Percentiles rank a stretch among this genome's conserved stretches.
phyloP scores from a whole-genome alignment of 2,329 filamentous ascomycete species.

The Metarhizium anisopliae region DNA sequence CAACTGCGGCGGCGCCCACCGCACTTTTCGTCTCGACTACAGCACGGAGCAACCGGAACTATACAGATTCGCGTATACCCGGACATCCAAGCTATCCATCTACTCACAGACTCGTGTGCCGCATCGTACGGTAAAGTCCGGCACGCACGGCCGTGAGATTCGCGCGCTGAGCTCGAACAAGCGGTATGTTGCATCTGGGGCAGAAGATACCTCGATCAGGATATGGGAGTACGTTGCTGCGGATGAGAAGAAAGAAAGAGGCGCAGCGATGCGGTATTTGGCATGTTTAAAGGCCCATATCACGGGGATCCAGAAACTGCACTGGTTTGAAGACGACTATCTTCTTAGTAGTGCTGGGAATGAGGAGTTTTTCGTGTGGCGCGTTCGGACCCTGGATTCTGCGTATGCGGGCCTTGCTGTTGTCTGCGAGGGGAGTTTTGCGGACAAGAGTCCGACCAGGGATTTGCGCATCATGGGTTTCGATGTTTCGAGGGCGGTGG shows the following conservation, averaged over 20 bases:
- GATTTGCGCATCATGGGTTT: slow-evolving; percentile 81
- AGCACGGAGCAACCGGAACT: slow-evolving; percentile 20
- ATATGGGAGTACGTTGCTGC: slow-evolving; percentile 48
- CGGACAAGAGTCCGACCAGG: slow-evolving; percentile 38
- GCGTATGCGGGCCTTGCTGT: slow-evolving; percentile 42
- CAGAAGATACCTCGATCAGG: slow-evolving; percentile 65
- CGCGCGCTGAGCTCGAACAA: slow-evolving; percentile 37
- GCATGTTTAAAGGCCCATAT: slow-evolving; percentile 68
- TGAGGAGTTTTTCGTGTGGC: slow-evolving; percentile 88
- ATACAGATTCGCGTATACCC: slow-evolving; percentile 63
- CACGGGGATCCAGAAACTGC: slow-evolving; percentile 72
- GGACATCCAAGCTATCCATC: slow-evolving; percentile 47
- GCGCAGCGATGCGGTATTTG: slow-evolving; percentile 35
- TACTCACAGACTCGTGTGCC: slow-evolving; percentile 30
- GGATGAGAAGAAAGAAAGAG: background rate
- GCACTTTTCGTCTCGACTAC: slow-evolving; percentile 54
- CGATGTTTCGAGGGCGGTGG: slow-evolving; percentile 37
- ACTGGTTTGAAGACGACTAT: slow-evolving; percentile 62
- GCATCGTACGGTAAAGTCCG: slow-evolving; percentile 48
- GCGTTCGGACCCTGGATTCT: slow-evolving; percentile 45
- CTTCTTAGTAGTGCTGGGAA: slow-evolving; percentile 81
- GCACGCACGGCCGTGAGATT: slow-evolving; percentile 83
- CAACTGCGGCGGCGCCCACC: slow-evolving; percentile 78
- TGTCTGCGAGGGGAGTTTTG: slow-evolving; percentile 45
- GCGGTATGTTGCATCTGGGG: slow-evolving; percentile 52